phyloP scores from a whole-genome alignment of 108 stramenopile genomes.

The Conticribra weissflogii region DNA sequence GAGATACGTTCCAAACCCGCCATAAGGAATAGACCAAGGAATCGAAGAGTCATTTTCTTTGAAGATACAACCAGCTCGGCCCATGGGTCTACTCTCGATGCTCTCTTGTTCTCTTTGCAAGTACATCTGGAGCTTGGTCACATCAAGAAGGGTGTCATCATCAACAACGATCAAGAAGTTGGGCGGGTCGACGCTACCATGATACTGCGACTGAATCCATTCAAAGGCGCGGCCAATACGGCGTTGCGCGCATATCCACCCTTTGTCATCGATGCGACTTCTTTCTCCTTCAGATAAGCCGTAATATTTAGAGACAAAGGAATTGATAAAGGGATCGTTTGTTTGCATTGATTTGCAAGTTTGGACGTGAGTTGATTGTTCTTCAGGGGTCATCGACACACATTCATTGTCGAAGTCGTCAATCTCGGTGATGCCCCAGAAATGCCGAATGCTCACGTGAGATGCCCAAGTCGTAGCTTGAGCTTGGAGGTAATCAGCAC shows the following conservation, averaged over 20 bases:
- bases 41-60: neutral
- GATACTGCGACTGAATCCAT: constrained; percentile 25
- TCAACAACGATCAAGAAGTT: constrained; percentile 3
- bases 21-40: constrained; percentile 19
- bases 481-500: constrained; percentile 30
- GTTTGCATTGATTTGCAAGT: neutral
- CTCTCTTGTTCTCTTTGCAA: constrained; percentile 1
- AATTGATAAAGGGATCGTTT: neutral
- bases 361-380: neutral
- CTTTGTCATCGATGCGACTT: constrained; percentile 11
- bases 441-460: constrained; percentile 15
- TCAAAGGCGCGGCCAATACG: constrained; percentile 20
- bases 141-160: constrained; percentile 19
- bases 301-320: constrained; percentile 3
- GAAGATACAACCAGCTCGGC: constrained; percentile 12
- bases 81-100: neutral
- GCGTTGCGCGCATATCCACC: constrained; percentile 47
- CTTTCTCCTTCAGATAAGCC: constrained; percentile 1
- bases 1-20: constrained; percentile 28
- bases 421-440: constrained; percentile 23
- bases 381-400: neutral
- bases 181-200: neutral
- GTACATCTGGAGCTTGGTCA: constrained; percentile 2
- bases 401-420: constrained; percentile 15
- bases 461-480: constrained; percentile 32